Percentiles rank a stretch among this genome's conserved stretches.
Evolutionary conservation across 2,329 filamentous ascomycete species (phyloP).

Genomic region (Beauveria australis): DNA sequence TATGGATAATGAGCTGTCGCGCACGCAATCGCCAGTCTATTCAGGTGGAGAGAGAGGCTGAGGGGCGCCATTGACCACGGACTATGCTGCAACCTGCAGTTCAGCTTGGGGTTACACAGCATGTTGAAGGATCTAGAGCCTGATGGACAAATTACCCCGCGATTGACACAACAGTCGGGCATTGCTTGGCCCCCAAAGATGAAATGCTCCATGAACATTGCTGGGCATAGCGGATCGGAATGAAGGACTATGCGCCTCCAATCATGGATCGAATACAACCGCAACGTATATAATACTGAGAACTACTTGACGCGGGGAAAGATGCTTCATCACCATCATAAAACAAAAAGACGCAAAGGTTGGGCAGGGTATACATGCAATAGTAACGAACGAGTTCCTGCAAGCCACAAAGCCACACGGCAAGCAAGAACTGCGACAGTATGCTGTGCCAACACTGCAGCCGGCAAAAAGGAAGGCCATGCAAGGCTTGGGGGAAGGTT

Average conservation of each 20-base stretch:
- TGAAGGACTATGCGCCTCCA: too few relatives aligned
- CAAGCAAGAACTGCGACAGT: not conserved
- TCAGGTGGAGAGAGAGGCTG: not conserved
- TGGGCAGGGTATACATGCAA: not conserved
- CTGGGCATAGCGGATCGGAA: too few relatives aligned
- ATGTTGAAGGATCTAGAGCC: not conserved
- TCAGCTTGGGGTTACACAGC: not conserved
- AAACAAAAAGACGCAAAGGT: too few relatives aligned
- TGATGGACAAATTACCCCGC: not conserved
- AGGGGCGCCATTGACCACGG: too few relatives aligned
- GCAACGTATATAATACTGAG: not conserved
- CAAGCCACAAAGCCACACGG: not conserved
- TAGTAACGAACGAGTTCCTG: not conserved
- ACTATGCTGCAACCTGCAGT: not conserved
- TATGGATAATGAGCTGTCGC: too few relatives aligned
- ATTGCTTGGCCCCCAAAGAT: too few relatives aligned
- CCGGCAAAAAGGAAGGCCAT: not conserved
- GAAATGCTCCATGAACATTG: not conserved
- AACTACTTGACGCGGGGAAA: not conserved
- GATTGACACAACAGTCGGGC: too few relatives aligned
- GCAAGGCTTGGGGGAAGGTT: not conserved
- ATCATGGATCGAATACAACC: not conserved
- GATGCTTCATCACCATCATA: too few relatives aligned
- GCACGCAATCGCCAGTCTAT: not conserved
- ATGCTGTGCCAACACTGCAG: not conserved